These are phyloP conservation scores for Quercus lobata DNA, from an alignment of 331 rosid species.

Conservation along the genomic window DNA sequence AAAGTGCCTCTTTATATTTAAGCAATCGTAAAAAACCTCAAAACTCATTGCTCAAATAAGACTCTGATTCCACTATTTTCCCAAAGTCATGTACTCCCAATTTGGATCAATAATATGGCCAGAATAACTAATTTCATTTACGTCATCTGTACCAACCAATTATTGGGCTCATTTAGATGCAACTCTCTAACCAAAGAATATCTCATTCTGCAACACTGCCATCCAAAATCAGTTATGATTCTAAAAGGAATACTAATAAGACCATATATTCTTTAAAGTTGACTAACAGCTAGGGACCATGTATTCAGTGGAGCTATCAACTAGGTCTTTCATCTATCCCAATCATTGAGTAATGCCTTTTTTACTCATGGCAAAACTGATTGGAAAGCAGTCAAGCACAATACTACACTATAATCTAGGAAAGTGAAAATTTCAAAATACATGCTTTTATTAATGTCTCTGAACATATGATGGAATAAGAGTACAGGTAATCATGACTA, in stretches of 20 bases:
- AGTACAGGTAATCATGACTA: neutral
- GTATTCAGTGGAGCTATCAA: neutral
- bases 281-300: neutral
- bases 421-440: neutral
- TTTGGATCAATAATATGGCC: neutral
- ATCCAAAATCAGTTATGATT: neutral
- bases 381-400: neutral
- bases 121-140: neutral
- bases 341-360: neutral
- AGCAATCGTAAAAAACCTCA: neutral
- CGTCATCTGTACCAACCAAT: neutral
- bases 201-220: neutral
- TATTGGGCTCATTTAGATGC: neutral
- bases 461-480: neutral
- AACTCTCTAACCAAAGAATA: neutral
- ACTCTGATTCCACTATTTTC: neutral
- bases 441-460: neutral
- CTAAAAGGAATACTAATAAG: neutral
- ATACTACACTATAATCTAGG: neutral
- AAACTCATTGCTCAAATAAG: neutral
- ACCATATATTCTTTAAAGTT: neutral
- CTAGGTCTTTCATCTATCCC: neutral
- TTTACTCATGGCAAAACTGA: neutral
- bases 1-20: neutral
- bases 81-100: neutral